These are phyloP conservation scores for Citrus reticulata DNA, from an alignment of 345 rosid genomes.

Conservation along the genomic window DNA sequence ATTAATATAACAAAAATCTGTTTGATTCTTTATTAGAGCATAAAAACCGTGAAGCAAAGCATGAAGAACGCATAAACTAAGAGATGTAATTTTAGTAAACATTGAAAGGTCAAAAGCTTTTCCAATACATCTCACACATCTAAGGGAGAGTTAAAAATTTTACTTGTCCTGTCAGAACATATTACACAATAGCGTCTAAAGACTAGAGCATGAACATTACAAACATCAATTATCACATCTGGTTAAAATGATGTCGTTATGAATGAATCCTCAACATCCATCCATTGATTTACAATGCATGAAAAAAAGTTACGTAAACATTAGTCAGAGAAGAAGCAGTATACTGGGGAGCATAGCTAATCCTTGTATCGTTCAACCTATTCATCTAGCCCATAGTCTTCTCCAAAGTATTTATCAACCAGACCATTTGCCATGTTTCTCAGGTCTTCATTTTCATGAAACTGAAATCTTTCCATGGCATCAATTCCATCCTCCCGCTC, in stretches of 20 bases:
- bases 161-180: neutral
- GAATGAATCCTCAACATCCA: neutral
- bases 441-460: slow-evolving; percentile 91
- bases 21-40: too few species aligned
- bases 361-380: slow-evolving; percentile 7
- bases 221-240: neutral
- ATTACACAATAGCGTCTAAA: neutral
- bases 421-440: slow-evolving; percentile 92
- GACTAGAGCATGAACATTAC: neutral
- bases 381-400: slow-evolving; percentile 72
- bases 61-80: neutral
- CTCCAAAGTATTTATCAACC: slow-evolving; percentile 87
- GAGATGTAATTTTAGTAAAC: neutral
- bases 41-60: neutral
- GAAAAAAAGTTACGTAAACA: neutral
- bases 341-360: neutral
- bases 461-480: slow-evolving; percentile 94
- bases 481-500: slow-evolving; percentile 96
- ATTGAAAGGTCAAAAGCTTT: neutral
- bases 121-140: neutral
- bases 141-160: neutral
- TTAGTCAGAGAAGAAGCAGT: neutral
- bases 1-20: too few species aligned
- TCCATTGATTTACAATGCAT: neutral
- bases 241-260: neutral